Conservation (phyloP, 192 early-diverging fungal genomes). For the Geosiphon pyriformis region DNA sequence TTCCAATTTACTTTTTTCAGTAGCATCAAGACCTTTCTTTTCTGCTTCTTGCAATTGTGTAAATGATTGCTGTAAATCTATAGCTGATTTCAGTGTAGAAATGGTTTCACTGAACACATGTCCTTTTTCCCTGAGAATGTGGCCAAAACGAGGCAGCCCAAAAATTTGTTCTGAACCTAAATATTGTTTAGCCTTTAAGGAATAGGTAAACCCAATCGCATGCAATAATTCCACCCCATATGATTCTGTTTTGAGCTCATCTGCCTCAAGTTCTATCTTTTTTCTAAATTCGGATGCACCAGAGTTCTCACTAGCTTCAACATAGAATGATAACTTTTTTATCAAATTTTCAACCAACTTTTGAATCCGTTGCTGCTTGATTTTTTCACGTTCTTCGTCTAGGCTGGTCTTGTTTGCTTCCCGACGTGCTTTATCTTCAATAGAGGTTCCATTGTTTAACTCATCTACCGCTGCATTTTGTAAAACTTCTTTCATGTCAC, state of each 20-base stretch:
- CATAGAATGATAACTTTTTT: conserved; percentile 74
- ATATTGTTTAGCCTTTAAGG: conserved; percentile 82
- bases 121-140: conserved; percentile 78
- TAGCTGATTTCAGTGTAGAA: conserved; percentile 83
- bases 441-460: conserved; percentile 27
- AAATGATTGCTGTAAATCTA: conserved; percentile 91
- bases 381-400: conserved; percentile 56
- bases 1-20: conserved; percentile 62
- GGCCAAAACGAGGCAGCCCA: conserved; percentile 66
- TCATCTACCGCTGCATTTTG: conserved; percentile 58
- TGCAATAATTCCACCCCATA: conserved; percentile 93
- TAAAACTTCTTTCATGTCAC: conserved; percentile 83
- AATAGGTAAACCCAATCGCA: conserved; percentile 89
- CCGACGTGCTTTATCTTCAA: conserved; percentile 54
- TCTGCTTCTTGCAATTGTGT: conserved; percentile 86
- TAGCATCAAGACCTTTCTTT: conserved; percentile 66
- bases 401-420: conserved; percentile 46
- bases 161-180: conserved; percentile 63
- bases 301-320: conserved; percentile 43
- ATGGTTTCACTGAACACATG: conserved; percentile 90
- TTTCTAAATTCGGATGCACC: conserved; percentile 57
- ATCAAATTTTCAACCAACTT: conserved; percentile 69
- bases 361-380: conserved; percentile 56
- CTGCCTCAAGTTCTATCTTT: conserved; percentile 74
- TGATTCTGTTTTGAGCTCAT: conserved; percentile 81